Percentiles rank a stretch among this genome's conserved stretches.
phyloP scores from a whole-genome alignment of 164 flowering plant species.

The Vitis rupestris region DNA sequence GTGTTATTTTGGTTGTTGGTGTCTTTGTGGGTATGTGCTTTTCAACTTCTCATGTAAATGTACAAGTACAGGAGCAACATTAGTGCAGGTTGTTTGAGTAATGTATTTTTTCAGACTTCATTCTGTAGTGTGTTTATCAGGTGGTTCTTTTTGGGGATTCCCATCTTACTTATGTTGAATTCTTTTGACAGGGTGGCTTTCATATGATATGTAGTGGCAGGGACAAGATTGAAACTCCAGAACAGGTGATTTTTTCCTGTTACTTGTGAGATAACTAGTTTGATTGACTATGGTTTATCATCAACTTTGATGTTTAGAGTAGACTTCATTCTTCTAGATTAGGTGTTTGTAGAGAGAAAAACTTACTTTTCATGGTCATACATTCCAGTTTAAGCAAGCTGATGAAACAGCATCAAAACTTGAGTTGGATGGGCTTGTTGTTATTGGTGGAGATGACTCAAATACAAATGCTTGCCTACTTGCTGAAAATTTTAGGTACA shows the following conservation, averaged over 20 bases:
- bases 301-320: too few relatives aligned
- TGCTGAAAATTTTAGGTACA: conserved; percentile 91
- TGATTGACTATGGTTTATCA: too few relatives aligned
- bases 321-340: too few relatives aligned
- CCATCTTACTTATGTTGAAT: too few relatives aligned
- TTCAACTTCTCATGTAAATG: too few relatives aligned
- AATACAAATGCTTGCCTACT: conserved; percentile 98
- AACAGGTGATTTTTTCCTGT: conserved; percentile 54
- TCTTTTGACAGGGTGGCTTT: conserved; percentile 83
- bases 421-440: conserved; percentile 93
- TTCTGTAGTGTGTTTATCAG: not conserved
- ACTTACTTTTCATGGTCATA: not conserved
- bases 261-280: too few relatives aligned
- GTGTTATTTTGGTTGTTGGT: too few relatives aligned
- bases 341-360: too few relatives aligned
- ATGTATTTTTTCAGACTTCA: too few relatives aligned
- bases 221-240: conserved; percentile 99
- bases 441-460: conserved; percentile 99
- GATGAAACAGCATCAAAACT: conserved; percentile 84
- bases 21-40: too few relatives aligned
- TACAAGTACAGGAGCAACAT: too few relatives aligned
- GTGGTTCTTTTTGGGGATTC: not conserved
- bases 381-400: conserved; percentile 88
- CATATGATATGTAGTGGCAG: conserved; percentile 99
- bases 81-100: too few relatives aligned